Evolutionary conservation across 129 eudicot genomes (phyloP).

Genomic region (Centrapalus pauciflorus): DNA sequence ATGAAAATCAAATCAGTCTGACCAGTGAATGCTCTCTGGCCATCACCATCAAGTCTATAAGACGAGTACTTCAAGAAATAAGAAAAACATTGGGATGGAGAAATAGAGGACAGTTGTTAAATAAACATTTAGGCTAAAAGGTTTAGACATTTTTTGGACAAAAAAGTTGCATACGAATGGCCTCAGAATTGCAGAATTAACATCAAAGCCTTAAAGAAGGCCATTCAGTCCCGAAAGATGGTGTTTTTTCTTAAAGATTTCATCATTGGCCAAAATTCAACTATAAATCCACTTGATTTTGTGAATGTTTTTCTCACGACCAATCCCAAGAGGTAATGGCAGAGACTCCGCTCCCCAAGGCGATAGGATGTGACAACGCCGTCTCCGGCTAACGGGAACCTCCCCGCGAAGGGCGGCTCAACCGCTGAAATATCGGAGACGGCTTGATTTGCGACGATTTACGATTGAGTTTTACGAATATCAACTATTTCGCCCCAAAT

Average conservation of each 20-base stretch:
- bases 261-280: conserved; percentile 28
- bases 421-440: conserved; percentile 6
- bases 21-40: too few relatives aligned
- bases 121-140: too few relatives aligned
- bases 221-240: conserved; percentile 39
- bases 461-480: conserved; percentile 28
- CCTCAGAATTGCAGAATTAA: conserved; percentile 25
- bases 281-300: background rate
- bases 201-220: conserved; percentile 2
- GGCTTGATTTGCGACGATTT: conserved; percentile 27
- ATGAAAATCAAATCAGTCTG: too few relatives aligned
- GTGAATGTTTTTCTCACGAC: conserved; percentile 37
- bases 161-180: background rate
- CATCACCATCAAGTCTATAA: too few relatives aligned
- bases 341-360: conserved; percentile 45
- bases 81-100: too few relatives aligned
- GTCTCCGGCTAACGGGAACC: conserved; percentile 16
- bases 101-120: too few relatives aligned
- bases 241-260: conserved; percentile 27
- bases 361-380: conserved; percentile 37
- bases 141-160: background rate
- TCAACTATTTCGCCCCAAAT: conserved; percentile 3
- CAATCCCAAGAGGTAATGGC: conserved; percentile 36
- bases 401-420: conserved; percentile 5
- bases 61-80: too few relatives aligned